These are phyloP conservation scores for Ziziphus jujuba DNA, from an alignment of 306 rosid species.

Conservation along the genomic window DNA sequence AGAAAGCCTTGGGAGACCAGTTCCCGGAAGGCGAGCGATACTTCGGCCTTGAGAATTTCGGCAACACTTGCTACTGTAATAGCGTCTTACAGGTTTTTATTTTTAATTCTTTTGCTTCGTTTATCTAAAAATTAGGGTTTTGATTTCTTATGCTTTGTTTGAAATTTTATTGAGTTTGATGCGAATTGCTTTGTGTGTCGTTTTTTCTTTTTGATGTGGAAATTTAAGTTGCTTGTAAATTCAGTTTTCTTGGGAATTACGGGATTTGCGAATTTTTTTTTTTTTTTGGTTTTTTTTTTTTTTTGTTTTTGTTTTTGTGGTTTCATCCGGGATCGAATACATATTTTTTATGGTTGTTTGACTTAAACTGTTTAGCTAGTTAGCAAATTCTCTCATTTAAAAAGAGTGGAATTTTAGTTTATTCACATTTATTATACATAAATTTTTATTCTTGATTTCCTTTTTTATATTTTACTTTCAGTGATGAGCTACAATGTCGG, in stretches of 20 bases:
- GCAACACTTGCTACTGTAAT: slow-evolving; percentile 97
- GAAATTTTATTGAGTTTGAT: slow-evolving; percentile 3
- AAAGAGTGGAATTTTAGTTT: background rate
- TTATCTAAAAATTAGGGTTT: too few relatives aligned
- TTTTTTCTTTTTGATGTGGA: background rate
- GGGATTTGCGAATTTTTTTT: background rate
- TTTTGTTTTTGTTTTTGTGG: too few relatives aligned
- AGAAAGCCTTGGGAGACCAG: slow-evolving; percentile 99
- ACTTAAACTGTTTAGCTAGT: background rate
- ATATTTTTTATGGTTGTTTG: slow-evolving; percentile 5
- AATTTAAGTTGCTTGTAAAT: background rate
- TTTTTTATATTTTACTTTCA: background rate
- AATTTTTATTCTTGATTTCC: background rate
- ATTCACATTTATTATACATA: background rate
- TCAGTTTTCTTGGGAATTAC: background rate
- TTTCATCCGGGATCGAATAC: background rate
- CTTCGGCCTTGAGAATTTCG: slow-evolving; percentile 97
- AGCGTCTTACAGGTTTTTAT: slow-evolving; percentile 89
- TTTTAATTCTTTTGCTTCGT: too few relatives aligned
- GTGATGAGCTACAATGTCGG: too few relatives aligned
- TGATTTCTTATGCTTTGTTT: background rate
- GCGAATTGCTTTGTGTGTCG: background rate
- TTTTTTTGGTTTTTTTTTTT: too few relatives aligned
- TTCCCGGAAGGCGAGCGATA: slow-evolving; percentile 99
- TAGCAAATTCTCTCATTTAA: too few relatives aligned